Conservation (phyloP, 768 basidiomycete genomes). For the Suillus variegatus region DNA sequence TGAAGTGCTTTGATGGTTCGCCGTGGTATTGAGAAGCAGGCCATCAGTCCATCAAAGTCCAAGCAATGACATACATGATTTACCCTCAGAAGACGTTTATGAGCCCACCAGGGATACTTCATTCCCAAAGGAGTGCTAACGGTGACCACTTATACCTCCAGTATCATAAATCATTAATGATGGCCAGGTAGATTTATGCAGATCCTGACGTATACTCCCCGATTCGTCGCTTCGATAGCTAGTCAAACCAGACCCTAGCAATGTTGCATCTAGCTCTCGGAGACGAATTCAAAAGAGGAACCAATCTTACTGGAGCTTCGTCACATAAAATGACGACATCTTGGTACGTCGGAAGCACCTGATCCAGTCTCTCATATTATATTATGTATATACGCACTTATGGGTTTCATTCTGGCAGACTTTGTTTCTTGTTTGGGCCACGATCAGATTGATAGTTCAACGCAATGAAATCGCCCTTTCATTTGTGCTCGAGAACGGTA, state of each 20-base stretch:
- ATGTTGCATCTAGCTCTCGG: constrained; percentile 26
- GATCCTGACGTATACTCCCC: constrained; percentile 31
- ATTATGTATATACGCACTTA: background rate
- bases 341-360: background rate
- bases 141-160: constrained; percentile 8
- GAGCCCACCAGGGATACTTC: constrained; percentile 30
- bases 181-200: constrained; percentile 27
- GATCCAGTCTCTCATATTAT: background rate
- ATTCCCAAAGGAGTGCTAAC: constrained; percentile 36
- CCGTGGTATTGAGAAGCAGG: constrained; percentile 7
- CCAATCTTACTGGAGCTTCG: background rate
- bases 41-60: background rate
- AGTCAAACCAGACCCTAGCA: constrained; percentile 20
- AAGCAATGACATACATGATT: constrained; percentile 30
- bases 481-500: background rate
- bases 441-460: background rate
- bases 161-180: background rate
- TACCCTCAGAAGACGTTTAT: constrained; percentile 29
- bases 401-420: background rate
- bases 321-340: background rate
- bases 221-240: constrained; percentile 20
- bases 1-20: constrained; percentile 19
- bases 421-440: background rate
- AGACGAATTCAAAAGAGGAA: constrained; percentile 14
- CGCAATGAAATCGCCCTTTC: background rate